Evolutionary conservation across 495 filamentous ascomycete genomes (phyloP).

Genomic region (Penicillium soppii): DNA sequence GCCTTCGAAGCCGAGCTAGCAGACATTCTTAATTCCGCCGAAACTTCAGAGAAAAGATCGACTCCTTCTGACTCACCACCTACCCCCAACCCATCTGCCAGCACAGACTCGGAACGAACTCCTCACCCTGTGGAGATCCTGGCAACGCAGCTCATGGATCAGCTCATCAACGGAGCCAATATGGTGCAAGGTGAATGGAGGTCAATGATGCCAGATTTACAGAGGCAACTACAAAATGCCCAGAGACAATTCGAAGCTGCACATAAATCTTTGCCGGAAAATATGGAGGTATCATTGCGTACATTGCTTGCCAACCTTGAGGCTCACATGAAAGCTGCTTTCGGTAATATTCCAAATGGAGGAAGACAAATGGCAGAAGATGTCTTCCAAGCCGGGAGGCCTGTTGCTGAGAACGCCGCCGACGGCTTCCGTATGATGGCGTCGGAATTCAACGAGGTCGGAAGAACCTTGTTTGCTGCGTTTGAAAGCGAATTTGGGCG

Average conservation of each 20-base stretch:
- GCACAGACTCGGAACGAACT: conserved; percentile 13
- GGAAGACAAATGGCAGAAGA: conserved; percentile 36
- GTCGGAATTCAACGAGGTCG: conserved; percentile 44
- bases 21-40: conserved; percentile 34
- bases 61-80: conserved; percentile 13
- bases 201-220: conserved; percentile 39
- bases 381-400: conserved; percentile 37
- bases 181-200: conserved; percentile 37
- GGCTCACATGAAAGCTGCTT: conserved; percentile 37
- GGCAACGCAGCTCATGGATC: conserved; percentile 29
- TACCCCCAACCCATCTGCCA: conserved; percentile 11
- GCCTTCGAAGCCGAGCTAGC: conserved; percentile 55
- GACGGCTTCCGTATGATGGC: conserved; percentile 45
- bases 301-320: conserved; percentile 43
- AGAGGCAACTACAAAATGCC: conserved; percentile 39
- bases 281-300: conserved; percentile 40
- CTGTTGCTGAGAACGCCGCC: conserved; percentile 40
- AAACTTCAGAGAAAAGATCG: conserved; percentile 15
- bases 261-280: conserved; percentile 40
- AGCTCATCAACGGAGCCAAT: conserved; percentile 35
- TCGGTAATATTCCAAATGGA: conserved; percentile 43
- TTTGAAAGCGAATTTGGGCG: conserved; percentile 42
- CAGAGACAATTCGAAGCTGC: conserved; percentile 39
- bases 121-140: conserved; percentile 30
- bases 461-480: conserved; percentile 38